Conservation (phyloP, 768 basidiomycete species). For the Lactarius sp. region DNA sequence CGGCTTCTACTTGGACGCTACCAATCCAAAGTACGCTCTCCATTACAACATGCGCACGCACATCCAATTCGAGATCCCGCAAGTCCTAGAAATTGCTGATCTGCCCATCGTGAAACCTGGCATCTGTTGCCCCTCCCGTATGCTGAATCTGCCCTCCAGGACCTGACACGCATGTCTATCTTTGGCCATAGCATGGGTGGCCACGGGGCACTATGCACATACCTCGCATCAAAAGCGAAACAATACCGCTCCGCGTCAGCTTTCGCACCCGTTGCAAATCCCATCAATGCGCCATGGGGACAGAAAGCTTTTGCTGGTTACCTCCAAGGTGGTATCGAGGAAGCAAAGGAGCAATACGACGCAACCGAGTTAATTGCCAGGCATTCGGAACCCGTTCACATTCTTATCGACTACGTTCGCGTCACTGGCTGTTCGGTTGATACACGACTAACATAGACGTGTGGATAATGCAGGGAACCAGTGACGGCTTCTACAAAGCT, state of each 20-base stretch:
- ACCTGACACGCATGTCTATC: slow-evolving; percentile 78
- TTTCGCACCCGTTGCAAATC: slow-evolving; percentile 84
- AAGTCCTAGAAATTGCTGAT: slow-evolving; percentile 63
- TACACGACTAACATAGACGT: neutral
- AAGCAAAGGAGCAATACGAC: slow-evolving; percentile 73
- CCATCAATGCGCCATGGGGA: slow-evolving; percentile 85
- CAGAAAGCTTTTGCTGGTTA: slow-evolving; percentile 88
- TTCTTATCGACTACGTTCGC: slow-evolving; percentile 83
- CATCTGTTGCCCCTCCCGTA: neutral
- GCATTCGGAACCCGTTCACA: slow-evolving; percentile 58
- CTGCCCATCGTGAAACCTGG: slow-evolving; percentile 62
- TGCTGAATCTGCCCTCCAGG: slow-evolving; percentile 40
- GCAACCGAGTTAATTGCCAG: slow-evolving; percentile 76
- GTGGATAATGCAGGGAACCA: slow-evolving; percentile 52
- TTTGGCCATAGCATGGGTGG: slow-evolving; percentile 99
- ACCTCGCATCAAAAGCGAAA: slow-evolving; percentile 67
- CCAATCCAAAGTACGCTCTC: slow-evolving; percentile 60
- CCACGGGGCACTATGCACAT: slow-evolving; percentile 89
- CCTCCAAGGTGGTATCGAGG: slow-evolving; percentile 67
- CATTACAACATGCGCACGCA: slow-evolving; percentile 89
- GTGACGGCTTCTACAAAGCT: slow-evolving; percentile 78
- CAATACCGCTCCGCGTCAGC: slow-evolving; percentile 85
- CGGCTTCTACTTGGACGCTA: slow-evolving; percentile 95
- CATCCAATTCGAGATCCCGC: slow-evolving; percentile 79
- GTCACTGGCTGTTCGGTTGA: neutral